Evolutionary conservation across 345 rosid genomes (phyloP).

Genomic region (Eucalyptus pauciflora): DNA sequence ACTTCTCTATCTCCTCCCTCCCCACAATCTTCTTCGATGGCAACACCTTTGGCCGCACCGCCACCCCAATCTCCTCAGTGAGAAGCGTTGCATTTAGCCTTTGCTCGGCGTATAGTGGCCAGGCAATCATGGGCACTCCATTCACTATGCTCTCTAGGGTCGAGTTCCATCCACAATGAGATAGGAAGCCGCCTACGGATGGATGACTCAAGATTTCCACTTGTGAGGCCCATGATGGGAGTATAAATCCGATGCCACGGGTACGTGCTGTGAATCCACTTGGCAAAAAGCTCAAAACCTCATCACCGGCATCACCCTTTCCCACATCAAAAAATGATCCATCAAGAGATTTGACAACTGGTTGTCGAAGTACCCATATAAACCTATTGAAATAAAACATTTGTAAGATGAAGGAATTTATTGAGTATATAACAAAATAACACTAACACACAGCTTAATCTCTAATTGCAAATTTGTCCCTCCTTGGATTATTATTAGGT

Average conservation of each 20-base stretch:
- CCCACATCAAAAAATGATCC: not conserved
- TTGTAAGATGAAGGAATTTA: not conserved
- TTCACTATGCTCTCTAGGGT: constrained; percentile 37
- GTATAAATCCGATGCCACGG: constrained; percentile 14
- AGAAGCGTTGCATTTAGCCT: constrained; percentile 38
- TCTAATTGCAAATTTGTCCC: not conserved
- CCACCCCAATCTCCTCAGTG: constrained; percentile 34
- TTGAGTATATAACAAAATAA: not conserved
- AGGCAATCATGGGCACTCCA: constrained; percentile 44
- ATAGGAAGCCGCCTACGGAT: constrained; percentile 50
- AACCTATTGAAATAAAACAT: not conserved
- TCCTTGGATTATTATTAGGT: not conserved
- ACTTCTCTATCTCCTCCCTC: constrained; percentile 28
- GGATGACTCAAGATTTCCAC: constrained; percentile 32
- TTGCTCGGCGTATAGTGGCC: constrained; percentile 56
- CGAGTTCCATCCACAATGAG: constrained; percentile 81
- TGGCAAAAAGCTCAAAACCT: constrained; percentile 21
- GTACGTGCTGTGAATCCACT: constrained; percentile 40
- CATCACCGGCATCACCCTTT: not conserved
- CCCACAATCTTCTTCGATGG: constrained; percentile 6
- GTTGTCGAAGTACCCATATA: not conserved
- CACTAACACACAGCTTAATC: not conserved
- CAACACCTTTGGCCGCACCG: constrained; percentile 10
- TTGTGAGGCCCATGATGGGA: constrained; percentile 58
- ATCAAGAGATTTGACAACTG: not conserved